Evolutionary conservation across 208 protist species (phyloP), one percentile per base, ranked within the genome.

Genomic region (Acanthamoeba castellanii): DNA sequence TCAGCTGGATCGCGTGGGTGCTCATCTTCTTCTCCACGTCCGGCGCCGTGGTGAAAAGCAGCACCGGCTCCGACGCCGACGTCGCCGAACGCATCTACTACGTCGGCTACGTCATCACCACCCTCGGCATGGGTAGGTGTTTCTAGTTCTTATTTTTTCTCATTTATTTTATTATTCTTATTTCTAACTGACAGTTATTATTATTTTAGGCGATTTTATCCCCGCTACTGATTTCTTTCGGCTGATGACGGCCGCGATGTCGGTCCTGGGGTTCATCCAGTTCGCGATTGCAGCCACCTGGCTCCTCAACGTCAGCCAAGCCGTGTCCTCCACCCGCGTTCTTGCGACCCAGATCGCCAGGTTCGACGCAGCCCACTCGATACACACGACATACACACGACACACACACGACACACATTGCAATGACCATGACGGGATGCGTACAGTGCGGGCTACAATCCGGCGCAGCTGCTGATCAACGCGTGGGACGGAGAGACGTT

Each of bases 311-410:
- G 6, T 82, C 37, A 82, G 74, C 42, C 74, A 82, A 6, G 74
- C 74, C 5, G 25, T 47, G 37, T 22, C 74, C 20, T 30, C 7
- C 74, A 82, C 74, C 34, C 74, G 74, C 30, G 7, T 82, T 1
- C 74, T 82, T 27, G 74, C 74, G 8, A 52, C 74, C 14, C 74
- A 82, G 30, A 82, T 82, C 74, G 74, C 74, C 74, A 55, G 74
- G 74, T 82, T 18, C 74, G 27, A 8, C 42, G 6, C 42, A 11
- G 5, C 7, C 18, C 18, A n/a, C n/a, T n/a, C n/a, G n/a, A 42
- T 3, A 42, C 37, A 42, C 37, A 42, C 37, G 37, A 42, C 37
- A 42, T 3, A 42, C 37, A 3, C 37, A 42, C 37, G 37, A 42
- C 37, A 42, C 37, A 42, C 37, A 3, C 37, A 42, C 37, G 37